Base-by-base conservation (phyloP, 345 rosid genomes). In the Populus deltoides region DNA sequence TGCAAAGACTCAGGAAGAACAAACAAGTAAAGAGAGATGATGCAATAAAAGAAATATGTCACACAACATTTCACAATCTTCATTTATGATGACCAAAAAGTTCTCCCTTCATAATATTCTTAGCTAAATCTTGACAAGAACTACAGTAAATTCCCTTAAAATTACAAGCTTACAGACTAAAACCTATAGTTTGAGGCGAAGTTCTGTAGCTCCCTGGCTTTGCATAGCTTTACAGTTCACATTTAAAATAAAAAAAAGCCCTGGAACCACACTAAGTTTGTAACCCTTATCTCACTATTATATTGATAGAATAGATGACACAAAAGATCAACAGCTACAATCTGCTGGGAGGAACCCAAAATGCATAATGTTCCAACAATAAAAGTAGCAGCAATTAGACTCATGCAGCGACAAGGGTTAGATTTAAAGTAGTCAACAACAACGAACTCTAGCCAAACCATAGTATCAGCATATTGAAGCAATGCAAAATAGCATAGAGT, bases 1-100 rank as follows among this genome's bases (percentile, higher is more conserved):
- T 22, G 63, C 69, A 45, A 49, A 70, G 65, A 65, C 53, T 81
- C 83, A 81, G 35, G 27, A 17, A 68, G 33, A 66, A 45, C 62
- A 27, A 68, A 24, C 35, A 79, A 78, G 47, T 39, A 74, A 59
- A 71, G 39, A 82, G 29, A 35, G 25, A 24, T 24, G 63, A 73
- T 16, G 22, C 10, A 27, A 18, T 36, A 17, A 38, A 9, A 24
- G n/a, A 18, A 33, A 49, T 39, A 22, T 66, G n/a, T 31, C 51
- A 38, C 45, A 3, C 39, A 39, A 3, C 3, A 51, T 51, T 51
- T 51, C 59, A 51, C n/a, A 51, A 20, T 51, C 59, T 18, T 51
- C 10, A 0, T 49, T 47, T 22, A 18, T 53, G 8, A 53, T 53
- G n/a, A 20, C 24, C 22, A 53, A 53, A 53, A 53, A 18, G 2